A percentile compares a stretch with the other conserved stretches of the same genome.
These are phyloP conservation scores for Coemansia sp. DNA, from an alignment of 371 early-diverging fungal species.

Conservation along the genomic window DNA sequence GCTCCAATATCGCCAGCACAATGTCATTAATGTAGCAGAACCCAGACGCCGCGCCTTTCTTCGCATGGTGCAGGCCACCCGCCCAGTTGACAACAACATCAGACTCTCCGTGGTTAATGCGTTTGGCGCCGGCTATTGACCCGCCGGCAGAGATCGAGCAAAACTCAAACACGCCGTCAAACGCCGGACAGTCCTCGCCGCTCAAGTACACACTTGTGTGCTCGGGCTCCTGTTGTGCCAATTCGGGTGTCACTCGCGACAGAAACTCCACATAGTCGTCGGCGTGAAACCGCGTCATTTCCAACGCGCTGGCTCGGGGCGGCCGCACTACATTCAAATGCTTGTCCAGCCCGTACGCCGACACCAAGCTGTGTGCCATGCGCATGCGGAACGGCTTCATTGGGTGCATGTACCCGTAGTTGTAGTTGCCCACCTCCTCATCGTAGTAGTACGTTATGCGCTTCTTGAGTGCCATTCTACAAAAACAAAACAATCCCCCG, in stretches of 20 bases:
- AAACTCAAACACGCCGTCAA: constrained; percentile 96
- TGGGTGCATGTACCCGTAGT: constrained; percentile 50
- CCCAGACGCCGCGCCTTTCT: constrained; percentile 94
- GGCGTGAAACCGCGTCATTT: constrained; percentile 99
- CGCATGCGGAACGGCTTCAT: constrained; percentile 99
- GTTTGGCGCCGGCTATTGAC: constrained; percentile 90
- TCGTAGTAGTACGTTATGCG: constrained; percentile 54
- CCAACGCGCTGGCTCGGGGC: constrained; percentile 78
- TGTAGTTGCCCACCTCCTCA: constrained; percentile 63
- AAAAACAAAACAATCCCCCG: not conserved
- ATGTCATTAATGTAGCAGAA: constrained; percentile 99
- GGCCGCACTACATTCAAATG: constrained; percentile 81
- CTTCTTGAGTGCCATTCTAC: constrained; percentile 37
- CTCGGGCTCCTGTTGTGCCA: constrained; percentile 31
- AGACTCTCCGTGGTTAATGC: constrained; percentile 83
- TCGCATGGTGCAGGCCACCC: constrained; percentile 99
- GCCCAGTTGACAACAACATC: constrained; percentile 99
- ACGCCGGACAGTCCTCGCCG: constrained; percentile 98
- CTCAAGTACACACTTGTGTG: constrained; percentile 33
- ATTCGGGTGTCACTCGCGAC: constrained; percentile 87
- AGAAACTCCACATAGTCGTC: constrained; percentile 99
- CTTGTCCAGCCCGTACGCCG: constrained; percentile 93
- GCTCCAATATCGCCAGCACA: constrained; percentile 93
- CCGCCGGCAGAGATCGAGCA: constrained; percentile 92
- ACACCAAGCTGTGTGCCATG: constrained; percentile 96